Evolutionary conservation across 2,329 filamentous ascomycete genomes (phyloP).

Genomic region (Fusarium decemcellulare): DNA sequence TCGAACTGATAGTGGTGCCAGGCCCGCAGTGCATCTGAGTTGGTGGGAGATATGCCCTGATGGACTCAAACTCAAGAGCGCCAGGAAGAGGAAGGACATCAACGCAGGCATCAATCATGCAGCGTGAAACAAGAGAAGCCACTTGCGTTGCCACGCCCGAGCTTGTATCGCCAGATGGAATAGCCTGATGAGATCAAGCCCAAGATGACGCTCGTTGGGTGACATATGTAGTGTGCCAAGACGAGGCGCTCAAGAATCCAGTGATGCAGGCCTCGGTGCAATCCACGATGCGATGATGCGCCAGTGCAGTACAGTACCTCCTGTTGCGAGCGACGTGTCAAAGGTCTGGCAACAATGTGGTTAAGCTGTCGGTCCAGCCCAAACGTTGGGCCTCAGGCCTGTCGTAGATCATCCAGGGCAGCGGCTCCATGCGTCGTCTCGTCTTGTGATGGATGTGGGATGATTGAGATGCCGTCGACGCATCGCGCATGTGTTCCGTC

Average conservation of each 20-base stretch:
- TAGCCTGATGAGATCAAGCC: no score
- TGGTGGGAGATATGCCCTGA: conserved; percentile 5
- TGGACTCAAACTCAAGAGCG: no score
- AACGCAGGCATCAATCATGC: no score
- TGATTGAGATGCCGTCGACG: conserved; percentile 30
- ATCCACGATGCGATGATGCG: conserved; percentile 9
- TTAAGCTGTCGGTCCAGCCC: background rate
- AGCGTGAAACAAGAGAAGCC: no score
- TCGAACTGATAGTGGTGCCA: conserved; percentile 13
- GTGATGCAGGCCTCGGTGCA: conserved; percentile 21
- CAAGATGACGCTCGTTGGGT: no score
- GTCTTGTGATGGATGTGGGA: conserved; percentile 22
- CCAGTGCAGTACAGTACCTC: background rate
- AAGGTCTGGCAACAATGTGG: background rate
- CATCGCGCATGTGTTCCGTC: conserved; percentile 30
- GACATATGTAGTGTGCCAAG: no score
- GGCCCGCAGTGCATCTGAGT: conserved; percentile 22
- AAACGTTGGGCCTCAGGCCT: conserved; percentile 35
- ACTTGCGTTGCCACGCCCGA: no score
- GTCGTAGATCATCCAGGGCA: conserved; percentile 25
- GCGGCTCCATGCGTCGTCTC: conserved; percentile 36
- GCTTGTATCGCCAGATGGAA: no score
- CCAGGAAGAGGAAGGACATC: background rate
- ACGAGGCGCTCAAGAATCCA: background rate
- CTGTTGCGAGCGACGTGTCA: conserved; percentile 22